phyloP scores from a whole-genome alignment of 495 filamentous ascomycete genomes.

The Elaphomyces granulatus region DNA sequence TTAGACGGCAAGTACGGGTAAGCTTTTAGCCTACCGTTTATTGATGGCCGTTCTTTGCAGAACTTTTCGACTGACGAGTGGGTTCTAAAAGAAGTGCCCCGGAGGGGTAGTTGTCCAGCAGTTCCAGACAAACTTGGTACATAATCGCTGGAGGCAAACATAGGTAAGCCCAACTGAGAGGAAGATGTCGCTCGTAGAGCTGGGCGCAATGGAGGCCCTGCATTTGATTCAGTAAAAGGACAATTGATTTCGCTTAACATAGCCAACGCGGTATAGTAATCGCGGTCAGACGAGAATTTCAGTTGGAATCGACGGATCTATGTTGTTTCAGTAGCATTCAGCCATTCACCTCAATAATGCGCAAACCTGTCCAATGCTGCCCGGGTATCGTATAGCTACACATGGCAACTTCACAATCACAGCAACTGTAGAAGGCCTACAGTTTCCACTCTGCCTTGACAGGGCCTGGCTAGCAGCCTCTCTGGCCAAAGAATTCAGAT shows the following conservation, averaged over 20 bases:
- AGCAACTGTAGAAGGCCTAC: slow-evolving; percentile 20
- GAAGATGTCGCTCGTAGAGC: slow-evolving; percentile 15
- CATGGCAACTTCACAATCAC: slow-evolving; percentile 31
- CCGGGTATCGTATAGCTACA: slow-evolving; percentile 29
- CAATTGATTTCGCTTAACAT: slow-evolving; percentile 27
- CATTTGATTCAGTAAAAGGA: slow-evolving; percentile 25
- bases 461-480: slow-evolving; percentile 8
- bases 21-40: not conserved
- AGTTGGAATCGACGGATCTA: slow-evolving; percentile 32
- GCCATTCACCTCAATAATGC: not conserved
- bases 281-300: slow-evolving; percentile 24
- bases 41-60: not conserved
- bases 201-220: slow-evolving; percentile 8
- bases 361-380: slow-evolving; percentile 3
- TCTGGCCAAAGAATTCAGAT: slow-evolving; percentile 16
- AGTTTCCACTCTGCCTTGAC: slow-evolving; percentile 1
- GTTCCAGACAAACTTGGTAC: not conserved
- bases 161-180: too few species aligned
- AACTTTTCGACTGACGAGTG: not conserved
- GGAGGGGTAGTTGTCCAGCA: not conserved
- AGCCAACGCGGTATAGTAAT: slow-evolving; percentile 26
- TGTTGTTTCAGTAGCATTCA: not conserved
- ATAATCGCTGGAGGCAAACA: not conserved
- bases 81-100: not conserved
- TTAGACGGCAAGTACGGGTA: too few species aligned